Evolutionary conservation across 805 yeast species (phyloP), one percentile per base, ranked within the genome.

Genomic region (Spathaspora hagerdaliae): DNA sequence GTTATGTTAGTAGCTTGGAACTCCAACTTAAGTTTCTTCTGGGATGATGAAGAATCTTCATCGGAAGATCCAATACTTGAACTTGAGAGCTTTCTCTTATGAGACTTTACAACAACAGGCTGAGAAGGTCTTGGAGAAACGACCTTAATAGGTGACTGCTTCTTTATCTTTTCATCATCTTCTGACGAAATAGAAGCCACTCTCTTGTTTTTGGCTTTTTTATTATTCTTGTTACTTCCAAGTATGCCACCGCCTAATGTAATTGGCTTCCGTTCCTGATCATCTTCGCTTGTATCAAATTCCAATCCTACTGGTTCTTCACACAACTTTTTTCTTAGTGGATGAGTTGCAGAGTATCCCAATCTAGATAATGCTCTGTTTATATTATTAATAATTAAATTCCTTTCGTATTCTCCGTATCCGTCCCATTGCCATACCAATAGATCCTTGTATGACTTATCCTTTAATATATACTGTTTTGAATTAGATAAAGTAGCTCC

Each of bases 301-400:
- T 32, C 27, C 10, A 11, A 27, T 8, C 36, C 29, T 11, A 31
- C 13, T 6, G 50, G 47, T 26, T 50, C 45, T 2, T 52, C 57
- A 33, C 45, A 42, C 19, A 71, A 58, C 46, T 65, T 67, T 45
- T 55, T 64, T 35, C 77, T 53, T 42, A 71, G 56, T 6, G 77
- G 75, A 49, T 71, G 75, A 8, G 75, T 67, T 35, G 66, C 73
- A 57, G 65, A 67, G 46, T 57, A 71, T 19, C 75, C 77, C 36
- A 69, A 53, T 36, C 77, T 50, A 24, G 71, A 69, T 49, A 71
- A 61, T 6, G 75, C 74, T 39, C 61, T 58, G 49, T 67, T 58
- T 42, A 64, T 57, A 51, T 69, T 71, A 37, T 60, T 55, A 24
- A 65, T 48, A 24, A 71, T 58, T 43, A 65, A 51, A 8, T 47